Percentiles rank a stretch among this genome's conserved stretches.
These are phyloP conservation scores for Dissophora globulifera DNA, from an alignment of 192 early-diverging fungal genomes.

Conservation along the genomic window DNA sequence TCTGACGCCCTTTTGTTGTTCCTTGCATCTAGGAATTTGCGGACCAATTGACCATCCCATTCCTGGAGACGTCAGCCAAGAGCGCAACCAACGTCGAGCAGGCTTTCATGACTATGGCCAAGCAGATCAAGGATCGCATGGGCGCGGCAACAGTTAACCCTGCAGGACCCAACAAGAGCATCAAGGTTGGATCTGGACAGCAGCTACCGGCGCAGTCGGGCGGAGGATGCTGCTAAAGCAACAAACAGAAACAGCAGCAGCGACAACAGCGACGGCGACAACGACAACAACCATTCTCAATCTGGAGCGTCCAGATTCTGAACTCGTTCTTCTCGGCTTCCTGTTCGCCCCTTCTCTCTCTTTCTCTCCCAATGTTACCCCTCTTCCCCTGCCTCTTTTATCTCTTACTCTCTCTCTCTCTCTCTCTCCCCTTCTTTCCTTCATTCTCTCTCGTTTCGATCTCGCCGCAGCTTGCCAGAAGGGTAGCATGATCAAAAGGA, in stretches of 20 bases:
- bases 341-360: too few species aligned
- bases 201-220: slow-evolving; percentile 58
- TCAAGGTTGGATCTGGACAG: slow-evolving; percentile 64
- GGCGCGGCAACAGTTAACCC: slow-evolving; percentile 60
- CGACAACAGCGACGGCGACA: not conserved
- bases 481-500: too few species aligned
- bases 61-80: slow-evolving; percentile 98
- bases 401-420: too few species aligned
- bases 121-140: slow-evolving; percentile 98
- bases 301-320: too few species aligned
- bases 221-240: slow-evolving; percentile 69
- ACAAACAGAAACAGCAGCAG: not conserved
- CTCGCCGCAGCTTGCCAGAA: too few species aligned
- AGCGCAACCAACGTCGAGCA: slow-evolving; percentile 98
- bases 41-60: slow-evolving; percentile 86
- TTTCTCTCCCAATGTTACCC: too few species aligned
- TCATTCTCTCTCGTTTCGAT: too few species aligned
- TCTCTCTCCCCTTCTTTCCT: too few species aligned
- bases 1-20: too few species aligned
- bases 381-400: too few species aligned
- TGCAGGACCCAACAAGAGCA: slow-evolving; percentile 58
- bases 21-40: slow-evolving; percentile 93
- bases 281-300: too few species aligned
- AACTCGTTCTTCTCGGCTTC: too few species aligned
- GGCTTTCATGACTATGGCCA: slow-evolving; percentile 99